Evolutionary conservation across 1,284 basidiomycete species (phyloP).

Genomic region (Schizopora paradoxa): DNA sequence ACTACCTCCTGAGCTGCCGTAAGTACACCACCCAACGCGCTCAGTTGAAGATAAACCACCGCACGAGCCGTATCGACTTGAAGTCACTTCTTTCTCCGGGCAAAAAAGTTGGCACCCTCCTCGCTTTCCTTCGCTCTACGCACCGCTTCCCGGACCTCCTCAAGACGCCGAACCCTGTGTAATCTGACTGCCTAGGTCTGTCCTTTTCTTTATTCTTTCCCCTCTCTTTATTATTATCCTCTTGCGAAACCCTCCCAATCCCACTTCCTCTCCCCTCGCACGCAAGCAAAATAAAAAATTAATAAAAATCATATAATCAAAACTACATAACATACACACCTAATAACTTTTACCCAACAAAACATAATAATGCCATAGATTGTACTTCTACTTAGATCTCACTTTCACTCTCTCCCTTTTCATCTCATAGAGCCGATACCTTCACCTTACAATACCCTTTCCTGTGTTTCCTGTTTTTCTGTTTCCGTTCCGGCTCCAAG

Average conservation of each 20-base stretch:
- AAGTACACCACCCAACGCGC: constrained; percentile 2
- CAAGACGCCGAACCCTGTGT: not conserved
- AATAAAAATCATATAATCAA: not conserved
- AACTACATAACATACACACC: not conserved
- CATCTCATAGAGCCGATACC: no score
- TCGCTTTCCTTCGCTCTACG: not conserved
- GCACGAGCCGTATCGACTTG: not conserved
- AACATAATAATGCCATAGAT: not conserved
- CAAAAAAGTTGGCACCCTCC: not conserved
- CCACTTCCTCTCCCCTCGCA: not conserved
- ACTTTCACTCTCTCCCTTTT: not conserved
- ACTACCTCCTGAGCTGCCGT: constrained; percentile 10
- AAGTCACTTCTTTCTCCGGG: not conserved
- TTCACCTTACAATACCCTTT: no score
- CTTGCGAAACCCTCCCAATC: not conserved
- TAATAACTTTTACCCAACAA: no score
- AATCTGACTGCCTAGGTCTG: not conserved
- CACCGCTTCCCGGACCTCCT: not conserved
- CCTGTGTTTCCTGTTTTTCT: no score
- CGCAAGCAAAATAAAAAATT: not conserved
- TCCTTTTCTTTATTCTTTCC: not conserved
- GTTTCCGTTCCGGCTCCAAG: no score
- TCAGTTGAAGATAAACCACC: no score
- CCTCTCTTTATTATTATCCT: not conserved
- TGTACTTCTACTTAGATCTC: not conserved